Base-by-base conservation (phyloP, 2,329 filamentous ascomycete species). In the Neobulgaria alba region DNA sequence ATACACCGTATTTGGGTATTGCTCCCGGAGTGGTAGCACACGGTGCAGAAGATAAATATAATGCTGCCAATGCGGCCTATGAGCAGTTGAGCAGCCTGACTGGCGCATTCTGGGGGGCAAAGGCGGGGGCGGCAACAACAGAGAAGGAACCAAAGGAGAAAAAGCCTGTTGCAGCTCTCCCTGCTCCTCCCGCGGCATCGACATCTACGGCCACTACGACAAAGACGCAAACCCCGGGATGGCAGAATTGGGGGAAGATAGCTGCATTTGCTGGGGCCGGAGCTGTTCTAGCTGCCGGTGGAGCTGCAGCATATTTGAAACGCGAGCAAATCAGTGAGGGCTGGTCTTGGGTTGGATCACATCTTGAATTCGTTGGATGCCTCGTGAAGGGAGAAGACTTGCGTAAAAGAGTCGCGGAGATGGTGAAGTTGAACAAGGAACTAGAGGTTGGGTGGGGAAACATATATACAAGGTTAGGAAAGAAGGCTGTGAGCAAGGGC, bases 351-450 rank as follows among this genome's bases (percentile, higher is more conserved):
- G 85, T 85, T 10, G 78, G 82, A 12, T 92, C 85, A 26, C 92
- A 98, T 63, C 76, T 98, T 18, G 85, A 92, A 61, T 98, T 96
- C 56, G 85, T 96, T 1, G 87, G 88, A 2, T 93, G 87, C 56
- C 73, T 98, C 5, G 83, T 85, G 35, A 79, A 85, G n/a, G 79
- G 78, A 3, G 83, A 89, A 53, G 88, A 95, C 57, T 68, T 96
- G 49, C 79, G 80, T 52, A 75, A 78, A 56, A 77, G 92, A 21
- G 71, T 95, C 8, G 66, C 69, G n/a, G 72, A 68, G 45, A 69
- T 95, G 59, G 69, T 75, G n/a, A 68, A 71, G 43, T 66, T 89
- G 15, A 71, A 78, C 23, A 61, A 68, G 33, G 77, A 84, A 43
- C 72, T 85, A 10, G 71, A 70, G 10, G 72, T 95, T 10, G 84